Conservation (phyloP, 495 filamentous ascomycete species). For the Platismatia glauca region DNA sequence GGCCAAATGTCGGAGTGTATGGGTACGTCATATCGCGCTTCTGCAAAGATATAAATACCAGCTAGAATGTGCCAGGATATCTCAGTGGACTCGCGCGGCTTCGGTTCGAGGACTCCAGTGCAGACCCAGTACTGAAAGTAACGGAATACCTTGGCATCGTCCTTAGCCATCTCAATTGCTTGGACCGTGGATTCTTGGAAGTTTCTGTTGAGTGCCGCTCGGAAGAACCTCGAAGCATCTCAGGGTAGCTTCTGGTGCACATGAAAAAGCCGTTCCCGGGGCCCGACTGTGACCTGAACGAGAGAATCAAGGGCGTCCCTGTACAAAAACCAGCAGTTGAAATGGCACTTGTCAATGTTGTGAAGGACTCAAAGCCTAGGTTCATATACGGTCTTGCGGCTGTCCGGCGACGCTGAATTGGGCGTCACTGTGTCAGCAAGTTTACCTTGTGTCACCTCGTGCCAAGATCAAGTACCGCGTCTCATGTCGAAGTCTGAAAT, state of each 20-base stretch:
- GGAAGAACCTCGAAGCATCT: slow-evolving; percentile 11
- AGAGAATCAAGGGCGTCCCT: background rate
- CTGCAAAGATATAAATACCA: background rate
- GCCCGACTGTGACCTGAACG: background rate
- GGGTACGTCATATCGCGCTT: background rate
- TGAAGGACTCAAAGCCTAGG: background rate
- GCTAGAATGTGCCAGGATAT: background rate
- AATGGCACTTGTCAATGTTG: background rate
- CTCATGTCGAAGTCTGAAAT: background rate
- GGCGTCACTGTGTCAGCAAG: background rate
- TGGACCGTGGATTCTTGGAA: slow-evolving; percentile 13
- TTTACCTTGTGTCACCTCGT: too few species aligned
- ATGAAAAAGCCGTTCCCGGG: background rate
- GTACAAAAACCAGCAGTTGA: background rate
- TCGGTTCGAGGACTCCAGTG: background rate
- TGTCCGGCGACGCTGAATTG: too few species aligned
- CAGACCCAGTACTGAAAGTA: slow-evolving; percentile 17
- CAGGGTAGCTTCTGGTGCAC: slow-evolving; percentile 9
- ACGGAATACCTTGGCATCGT: slow-evolving; percentile 9
- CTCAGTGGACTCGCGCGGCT: background rate
- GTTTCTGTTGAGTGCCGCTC: slow-evolving; percentile 1
- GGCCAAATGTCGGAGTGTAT: background rate
- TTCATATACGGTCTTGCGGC: background rate
- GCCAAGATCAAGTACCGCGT: background rate
- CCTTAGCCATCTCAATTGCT: slow-evolving; percentile 10